Percentiles rank a stretch among this genome's conserved stretches.
These are phyloP conservation scores for Daedalea quercina DNA, from an alignment of 768 basidiomycete genomes.

Conservation along the genomic window DNA sequence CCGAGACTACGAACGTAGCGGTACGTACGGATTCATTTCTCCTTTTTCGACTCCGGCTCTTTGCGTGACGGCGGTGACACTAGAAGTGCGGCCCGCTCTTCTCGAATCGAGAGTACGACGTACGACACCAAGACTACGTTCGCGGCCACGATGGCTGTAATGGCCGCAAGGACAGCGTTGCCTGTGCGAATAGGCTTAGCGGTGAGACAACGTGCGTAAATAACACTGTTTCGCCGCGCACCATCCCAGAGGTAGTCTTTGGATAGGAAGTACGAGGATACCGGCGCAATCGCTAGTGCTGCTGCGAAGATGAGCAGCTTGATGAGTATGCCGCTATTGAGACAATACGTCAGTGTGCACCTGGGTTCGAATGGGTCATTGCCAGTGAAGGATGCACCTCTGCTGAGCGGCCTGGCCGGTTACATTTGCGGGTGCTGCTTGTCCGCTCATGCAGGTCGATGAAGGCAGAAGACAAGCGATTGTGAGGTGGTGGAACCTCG, in stretches of 20 bases:
- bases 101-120: slow-evolving; percentile 68
- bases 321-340: slow-evolving; percentile 55
- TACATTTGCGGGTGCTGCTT: slow-evolving; percentile 37
- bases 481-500: too few species aligned
- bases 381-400: slow-evolving; percentile 17
- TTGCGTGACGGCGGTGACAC: slow-evolving; percentile 5
- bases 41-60: slow-evolving; percentile 45
- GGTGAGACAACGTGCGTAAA: neutral
- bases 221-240: slow-evolving; percentile 25
- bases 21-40: slow-evolving; percentile 30
- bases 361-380: neutral
- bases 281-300: slow-evolving; percentile 75
- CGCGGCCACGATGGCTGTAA: slow-evolving; percentile 78
- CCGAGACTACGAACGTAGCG: neutral
- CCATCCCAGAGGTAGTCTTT: slow-evolving; percentile 74
- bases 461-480: too few species aligned
- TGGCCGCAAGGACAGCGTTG: slow-evolving; percentile 79
- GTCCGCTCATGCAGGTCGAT: slow-evolving; percentile 59
- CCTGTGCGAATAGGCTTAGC: slow-evolving; percentile 44
- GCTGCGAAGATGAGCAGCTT: slow-evolving; percentile 79
- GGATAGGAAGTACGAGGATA: slow-evolving; percentile 73
- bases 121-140: slow-evolving; percentile 79
- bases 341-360: neutral
- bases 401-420: slow-evolving; percentile 31
- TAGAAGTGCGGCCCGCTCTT: slow-evolving; percentile 42